These are phyloP conservation scores for Chaetomium cochliodes DNA, from an alignment of 495 filamentous ascomycete species.

Conservation along the genomic window DNA sequence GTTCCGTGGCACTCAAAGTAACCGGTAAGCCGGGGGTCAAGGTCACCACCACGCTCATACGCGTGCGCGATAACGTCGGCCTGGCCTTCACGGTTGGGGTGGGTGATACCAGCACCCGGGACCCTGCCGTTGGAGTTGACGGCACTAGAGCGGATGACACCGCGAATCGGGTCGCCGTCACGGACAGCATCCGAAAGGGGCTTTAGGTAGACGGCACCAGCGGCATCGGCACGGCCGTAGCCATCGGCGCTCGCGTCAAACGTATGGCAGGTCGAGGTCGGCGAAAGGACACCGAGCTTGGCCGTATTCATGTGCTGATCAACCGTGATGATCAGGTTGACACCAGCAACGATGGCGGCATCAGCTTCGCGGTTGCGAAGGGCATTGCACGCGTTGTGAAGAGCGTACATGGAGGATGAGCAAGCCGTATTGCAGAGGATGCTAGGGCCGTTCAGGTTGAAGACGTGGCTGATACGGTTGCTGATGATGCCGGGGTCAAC, in stretches of 20 bases:
- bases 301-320: slow-evolving; percentile 32
- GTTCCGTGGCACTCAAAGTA: slow-evolving; percentile 44
- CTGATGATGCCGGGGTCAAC: slow-evolving; percentile 30
- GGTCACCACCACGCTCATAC: slow-evolving; percentile 45
- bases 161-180: slow-evolving; percentile 55
- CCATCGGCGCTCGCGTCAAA: slow-evolving; percentile 63
- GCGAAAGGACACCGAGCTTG: slow-evolving; percentile 39
- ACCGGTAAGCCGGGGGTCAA: slow-evolving; percentile 43
- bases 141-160: slow-evolving; percentile 54
- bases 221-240: slow-evolving; percentile 61
- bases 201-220: slow-evolving; percentile 56
- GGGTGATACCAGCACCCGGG: slow-evolving; percentile 44
- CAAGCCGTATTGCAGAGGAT: slow-evolving; percentile 54
- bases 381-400: slow-evolving; percentile 53
- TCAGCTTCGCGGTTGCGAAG: slow-evolving; percentile 43
- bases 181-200: slow-evolving; percentile 48
- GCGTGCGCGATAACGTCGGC: slow-evolving; percentile 47
- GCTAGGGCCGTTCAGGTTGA: slow-evolving; percentile 46
- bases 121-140: slow-evolving; percentile 56
- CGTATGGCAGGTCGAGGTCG: slow-evolving; percentile 44
- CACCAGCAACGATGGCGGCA: slow-evolving; percentile 51
- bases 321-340: slow-evolving; percentile 51
- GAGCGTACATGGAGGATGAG: slow-evolving; percentile 50
- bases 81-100: slow-evolving; percentile 53
- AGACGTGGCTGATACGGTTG: slow-evolving; percentile 53